phyloP scores from a whole-genome alignment of 768 basidiomycete genomes.

The Exidia glandulosa region DNA sequence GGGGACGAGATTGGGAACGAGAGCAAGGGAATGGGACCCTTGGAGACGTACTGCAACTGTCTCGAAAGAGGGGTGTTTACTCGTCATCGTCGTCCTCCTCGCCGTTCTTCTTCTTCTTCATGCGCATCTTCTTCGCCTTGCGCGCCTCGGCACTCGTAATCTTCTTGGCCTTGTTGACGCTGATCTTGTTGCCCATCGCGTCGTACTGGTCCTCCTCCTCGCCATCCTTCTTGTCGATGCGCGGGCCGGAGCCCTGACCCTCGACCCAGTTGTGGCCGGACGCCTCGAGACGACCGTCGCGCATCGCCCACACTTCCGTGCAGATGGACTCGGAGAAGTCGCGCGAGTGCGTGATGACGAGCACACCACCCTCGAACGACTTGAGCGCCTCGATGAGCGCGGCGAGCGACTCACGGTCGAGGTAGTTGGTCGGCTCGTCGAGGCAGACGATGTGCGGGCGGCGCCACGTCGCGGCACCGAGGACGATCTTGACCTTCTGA shows the following conservation, averaged over 20 bases:
- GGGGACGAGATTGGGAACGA: neutral
- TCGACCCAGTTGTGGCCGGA: constrained; percentile 99
- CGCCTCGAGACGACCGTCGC: constrained; percentile 89
- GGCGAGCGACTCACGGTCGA: constrained; percentile 98
- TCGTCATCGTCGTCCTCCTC: constrained; percentile 62
- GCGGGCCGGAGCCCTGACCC: constrained; percentile 88
- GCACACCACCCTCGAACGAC: constrained; percentile 96
- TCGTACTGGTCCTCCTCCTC: constrained; percentile 89
- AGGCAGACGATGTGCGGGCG: constrained; percentile 95
- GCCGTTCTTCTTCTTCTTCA: constrained; percentile 79
- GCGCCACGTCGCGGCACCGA: constrained; percentile 98
- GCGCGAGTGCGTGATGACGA: constrained; percentile 94
- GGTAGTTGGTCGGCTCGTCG: constrained; percentile 98
- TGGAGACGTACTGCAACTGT: neutral
- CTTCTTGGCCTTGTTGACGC: constrained; percentile 79
- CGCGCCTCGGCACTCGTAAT: constrained; percentile 70
- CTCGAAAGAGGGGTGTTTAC: neutral
- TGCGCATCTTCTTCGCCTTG: constrained; percentile 95
- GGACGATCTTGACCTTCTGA: constrained; percentile 98
- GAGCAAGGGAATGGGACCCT: neutral
- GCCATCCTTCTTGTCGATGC: constrained; percentile 89
- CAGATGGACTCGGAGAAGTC: constrained; percentile 99
- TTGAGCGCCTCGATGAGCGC: constrained; percentile 98
- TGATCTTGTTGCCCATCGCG: constrained; percentile 97
- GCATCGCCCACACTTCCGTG: constrained; percentile 99